phyloP scores from a whole-genome alignment of 495 filamentous ascomycete genomes.

The Recurvomyces mirabilis region DNA sequence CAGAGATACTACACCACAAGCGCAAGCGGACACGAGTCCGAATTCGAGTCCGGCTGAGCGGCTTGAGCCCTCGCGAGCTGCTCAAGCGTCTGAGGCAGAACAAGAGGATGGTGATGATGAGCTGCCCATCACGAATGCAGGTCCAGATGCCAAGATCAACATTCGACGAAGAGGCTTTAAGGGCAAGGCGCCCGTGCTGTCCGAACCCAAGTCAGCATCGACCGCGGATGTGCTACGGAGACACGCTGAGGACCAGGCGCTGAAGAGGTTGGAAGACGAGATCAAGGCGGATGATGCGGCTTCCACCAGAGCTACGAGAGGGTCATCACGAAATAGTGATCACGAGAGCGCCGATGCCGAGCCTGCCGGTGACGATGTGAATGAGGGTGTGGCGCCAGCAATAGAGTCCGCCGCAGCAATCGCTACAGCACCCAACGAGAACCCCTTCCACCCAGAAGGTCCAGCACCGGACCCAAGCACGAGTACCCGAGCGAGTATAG shows the following conservation, averaged over 20 bases:
- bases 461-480: not conserved
- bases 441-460: conserved; percentile 16
- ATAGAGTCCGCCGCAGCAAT: not conserved
- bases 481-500: not conserved
- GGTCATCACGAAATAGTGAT: no score
- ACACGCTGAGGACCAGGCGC: conserved; percentile 6
- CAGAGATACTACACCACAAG: not conserved
- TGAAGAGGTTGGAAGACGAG: conserved; percentile 9
- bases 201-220: conserved; percentile 6
- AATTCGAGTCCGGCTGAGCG: not conserved
- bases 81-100: no score
- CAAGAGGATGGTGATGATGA: not conserved
- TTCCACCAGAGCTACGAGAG: not conserved
- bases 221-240: not conserved
- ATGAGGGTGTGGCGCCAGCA: no score
- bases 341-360: no score
- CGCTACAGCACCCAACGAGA: not conserved
- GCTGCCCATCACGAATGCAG: conserved; percentile 22
- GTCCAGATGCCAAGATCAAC: conserved; percentile 21
- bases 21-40: not conserved
- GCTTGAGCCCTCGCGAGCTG: no score
- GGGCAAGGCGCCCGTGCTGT: conserved; percentile 7
- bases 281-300: conserved; percentile 5
- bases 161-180: conserved; percentile 16
- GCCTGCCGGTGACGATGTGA: no score